Evolutionary conservation across 139 green algal species (phyloP).

Genomic region (Astrephomene gubernaculifera): DNA sequence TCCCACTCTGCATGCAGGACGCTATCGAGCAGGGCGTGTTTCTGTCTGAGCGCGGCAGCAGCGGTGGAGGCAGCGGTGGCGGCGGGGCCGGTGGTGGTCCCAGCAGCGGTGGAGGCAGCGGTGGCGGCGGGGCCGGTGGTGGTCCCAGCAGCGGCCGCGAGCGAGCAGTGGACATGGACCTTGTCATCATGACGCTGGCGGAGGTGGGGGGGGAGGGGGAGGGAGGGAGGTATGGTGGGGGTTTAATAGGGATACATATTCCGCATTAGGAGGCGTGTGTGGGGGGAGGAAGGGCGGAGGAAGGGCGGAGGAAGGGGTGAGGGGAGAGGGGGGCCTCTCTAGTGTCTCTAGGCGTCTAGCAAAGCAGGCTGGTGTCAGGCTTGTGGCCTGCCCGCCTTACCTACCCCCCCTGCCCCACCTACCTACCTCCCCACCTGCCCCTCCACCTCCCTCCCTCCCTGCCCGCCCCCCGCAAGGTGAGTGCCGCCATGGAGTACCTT

Average conservation of each 20-base stretch:
- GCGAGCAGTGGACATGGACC: slow-evolving; percentile 54
- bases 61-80: too few species aligned
- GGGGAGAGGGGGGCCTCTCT: not conserved
- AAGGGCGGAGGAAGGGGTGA: not conserved
- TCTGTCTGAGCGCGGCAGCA: too few species aligned
- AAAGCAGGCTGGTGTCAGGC: not conserved
- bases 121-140: slow-evolving; percentile 25
- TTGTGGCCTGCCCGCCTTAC: not conserved
- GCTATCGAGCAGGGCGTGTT: slow-evolving; percentile 64
- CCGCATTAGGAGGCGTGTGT: not conserved
- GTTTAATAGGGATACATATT: too few species aligned
- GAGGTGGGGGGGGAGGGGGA: slow-evolving; percentile 44
- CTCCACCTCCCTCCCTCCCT: too few species aligned
- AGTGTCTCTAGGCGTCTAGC: not conserved
- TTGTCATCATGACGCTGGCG: slow-evolving; percentile 61
- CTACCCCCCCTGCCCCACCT: too few species aligned
- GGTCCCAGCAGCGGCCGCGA: not conserved
- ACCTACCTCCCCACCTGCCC: not conserved
- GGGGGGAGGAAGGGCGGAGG: not conserved
- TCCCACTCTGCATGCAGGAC: slow-evolving; percentile 33
- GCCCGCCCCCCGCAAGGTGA: slow-evolving; percentile 40
- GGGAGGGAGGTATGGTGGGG: not conserved
- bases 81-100: slow-evolving; percentile 10
- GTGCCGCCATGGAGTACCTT: slow-evolving; percentile 75
- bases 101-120: too few species aligned